phyloP scores from a whole-genome alignment of 2,329 filamentous ascomycete genomes.

The Epichloe baconii region DNA sequence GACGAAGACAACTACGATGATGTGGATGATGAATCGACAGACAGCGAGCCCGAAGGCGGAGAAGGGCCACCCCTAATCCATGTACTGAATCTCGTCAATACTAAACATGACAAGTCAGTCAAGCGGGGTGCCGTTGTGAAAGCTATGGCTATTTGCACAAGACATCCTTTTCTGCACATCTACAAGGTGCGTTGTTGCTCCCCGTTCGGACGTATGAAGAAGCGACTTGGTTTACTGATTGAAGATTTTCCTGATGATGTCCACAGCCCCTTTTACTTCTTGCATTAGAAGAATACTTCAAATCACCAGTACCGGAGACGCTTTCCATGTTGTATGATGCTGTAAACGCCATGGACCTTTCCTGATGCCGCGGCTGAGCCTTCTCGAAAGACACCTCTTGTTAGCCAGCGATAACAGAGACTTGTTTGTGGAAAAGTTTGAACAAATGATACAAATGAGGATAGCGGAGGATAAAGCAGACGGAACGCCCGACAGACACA shows the following conservation, averaged over 20 bases:
- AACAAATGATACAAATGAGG: slow-evolving; percentile 79
- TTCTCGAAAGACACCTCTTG: slow-evolving; percentile 73
- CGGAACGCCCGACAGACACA: slow-evolving; percentile 21
- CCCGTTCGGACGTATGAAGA: neutral
- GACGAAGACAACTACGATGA: slow-evolving; percentile 37
- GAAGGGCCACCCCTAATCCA: slow-evolving; percentile 92
- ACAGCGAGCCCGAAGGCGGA: slow-evolving; percentile 52
- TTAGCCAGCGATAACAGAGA: slow-evolving; percentile 90
- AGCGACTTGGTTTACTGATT: neutral
- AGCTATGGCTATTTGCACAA: slow-evolving; percentile 96
- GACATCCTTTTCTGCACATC: slow-evolving; percentile 95
- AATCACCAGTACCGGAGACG: slow-evolving; percentile 76
- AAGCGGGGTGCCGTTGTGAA: slow-evolving; percentile 93
- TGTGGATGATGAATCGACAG: slow-evolving; percentile 39
- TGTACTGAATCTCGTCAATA: slow-evolving; percentile 94
- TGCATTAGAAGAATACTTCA: slow-evolving; percentile 94
- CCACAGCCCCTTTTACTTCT: slow-evolving; percentile 69
- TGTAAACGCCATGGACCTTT: slow-evolving; percentile 94
- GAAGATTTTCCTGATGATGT: neutral
- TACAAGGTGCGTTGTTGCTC: slow-evolving; percentile 58
- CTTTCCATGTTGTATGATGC: slow-evolving; percentile 79
- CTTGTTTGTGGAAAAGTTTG: slow-evolving; percentile 94
- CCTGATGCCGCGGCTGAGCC: slow-evolving; percentile 78
- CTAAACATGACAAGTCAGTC: slow-evolving; percentile 85
- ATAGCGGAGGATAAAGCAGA: slow-evolving; percentile 50